Conservation (phyloP, 2,329 filamentous ascomycete species). For the Aspergillus sp. region DNA sequence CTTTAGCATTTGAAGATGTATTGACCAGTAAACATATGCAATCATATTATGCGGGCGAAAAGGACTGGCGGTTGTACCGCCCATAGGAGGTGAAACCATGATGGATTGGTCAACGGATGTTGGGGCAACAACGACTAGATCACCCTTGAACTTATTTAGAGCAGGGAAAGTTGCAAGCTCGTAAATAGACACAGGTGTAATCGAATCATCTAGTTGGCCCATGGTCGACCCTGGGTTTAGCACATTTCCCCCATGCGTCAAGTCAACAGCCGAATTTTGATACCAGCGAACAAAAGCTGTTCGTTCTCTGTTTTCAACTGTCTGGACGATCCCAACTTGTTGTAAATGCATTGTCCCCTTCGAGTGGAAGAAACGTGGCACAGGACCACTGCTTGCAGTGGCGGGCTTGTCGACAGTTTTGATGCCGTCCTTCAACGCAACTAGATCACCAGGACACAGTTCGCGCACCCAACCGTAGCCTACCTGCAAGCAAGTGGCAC, state of each 20-base stretch:
- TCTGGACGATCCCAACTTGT: conserved; percentile 58
- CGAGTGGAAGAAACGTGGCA: not conserved
- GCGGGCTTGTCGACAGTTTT: conserved; percentile 13
- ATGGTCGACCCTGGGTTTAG: conserved; percentile 46
- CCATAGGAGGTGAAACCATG: not conserved
- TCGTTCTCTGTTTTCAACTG: conserved; percentile 55
- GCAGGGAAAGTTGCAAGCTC: conserved; percentile 54
- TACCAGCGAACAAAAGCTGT: conserved; percentile 60
- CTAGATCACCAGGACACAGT: conserved; percentile 58
- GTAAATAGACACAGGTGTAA: conserved; percentile 58
- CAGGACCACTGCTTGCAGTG: not conserved
- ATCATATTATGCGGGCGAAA: not conserved
- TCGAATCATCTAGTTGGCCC: conserved; percentile 41
- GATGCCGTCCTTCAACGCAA: conserved; percentile 47
- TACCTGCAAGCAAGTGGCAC: conserved; percentile 42
- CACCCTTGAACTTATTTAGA: conserved; percentile 50
- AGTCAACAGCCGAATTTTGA: conserved; percentile 35
- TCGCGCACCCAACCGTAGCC: conserved; percentile 48
- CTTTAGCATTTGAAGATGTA: conserved; percentile 21
- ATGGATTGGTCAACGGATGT: conserved; percentile 19
- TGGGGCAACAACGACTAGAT: conserved; percentile 53
- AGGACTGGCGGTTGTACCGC: not conserved
- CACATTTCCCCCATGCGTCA: conserved; percentile 31
- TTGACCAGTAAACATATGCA: conserved; percentile 10
- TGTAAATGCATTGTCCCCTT: conserved; percentile 31